Conservation (phyloP, 805 yeast species). For the Saccharomycodes ludwigii region DNA sequence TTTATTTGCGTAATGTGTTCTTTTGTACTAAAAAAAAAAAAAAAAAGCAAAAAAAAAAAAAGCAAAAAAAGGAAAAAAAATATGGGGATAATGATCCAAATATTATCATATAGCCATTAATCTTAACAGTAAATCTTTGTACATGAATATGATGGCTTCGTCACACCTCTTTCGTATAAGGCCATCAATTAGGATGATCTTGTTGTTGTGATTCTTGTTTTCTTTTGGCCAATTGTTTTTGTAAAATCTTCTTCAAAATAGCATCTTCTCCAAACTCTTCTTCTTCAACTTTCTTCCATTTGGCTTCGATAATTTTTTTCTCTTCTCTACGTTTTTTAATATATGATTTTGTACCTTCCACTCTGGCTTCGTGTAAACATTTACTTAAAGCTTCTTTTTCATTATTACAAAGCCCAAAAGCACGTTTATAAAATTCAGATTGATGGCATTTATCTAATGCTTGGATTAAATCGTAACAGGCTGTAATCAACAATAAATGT, state of each 20-base stretch:
- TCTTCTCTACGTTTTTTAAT: slow-evolving; percentile 40
- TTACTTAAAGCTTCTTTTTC: slow-evolving; percentile 66
- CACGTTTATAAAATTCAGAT: slow-evolving; percentile 50
- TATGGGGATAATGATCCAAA: too few species aligned
- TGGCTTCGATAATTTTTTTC: slow-evolving; percentile 40
- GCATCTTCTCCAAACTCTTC: slow-evolving; percentile 71
- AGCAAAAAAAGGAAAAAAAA: too few species aligned
- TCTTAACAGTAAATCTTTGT: too few species aligned
- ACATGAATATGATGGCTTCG: too few species aligned
- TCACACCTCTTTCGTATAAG: too few species aligned
- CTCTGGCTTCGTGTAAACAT: slow-evolving; percentile 72
- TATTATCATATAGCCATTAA: too few species aligned
- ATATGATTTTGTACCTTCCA: slow-evolving; percentile 45
- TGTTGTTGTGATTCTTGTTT: too few species aligned
- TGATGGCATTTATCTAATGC: slow-evolving; percentile 86
- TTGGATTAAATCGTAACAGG: slow-evolving; percentile 70
- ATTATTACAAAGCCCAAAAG: slow-evolving; percentile 75
- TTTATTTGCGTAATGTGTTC: too few species aligned
- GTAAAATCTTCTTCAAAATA: slow-evolving; percentile 52
- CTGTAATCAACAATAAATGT: slow-evolving; percentile 23
- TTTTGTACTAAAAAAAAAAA: too few species aligned
- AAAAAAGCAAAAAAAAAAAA: too few species aligned
- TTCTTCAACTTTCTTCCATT: slow-evolving; percentile 53
- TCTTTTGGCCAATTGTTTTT: slow-evolving; percentile 34
- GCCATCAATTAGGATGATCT: too few species aligned